Evolutionary conservation across 2,329 filamentous ascomycete species (phyloP), one percentile per base, ranked within the genome.

Genomic region (Fonsecaea multimorphosa): DNA sequence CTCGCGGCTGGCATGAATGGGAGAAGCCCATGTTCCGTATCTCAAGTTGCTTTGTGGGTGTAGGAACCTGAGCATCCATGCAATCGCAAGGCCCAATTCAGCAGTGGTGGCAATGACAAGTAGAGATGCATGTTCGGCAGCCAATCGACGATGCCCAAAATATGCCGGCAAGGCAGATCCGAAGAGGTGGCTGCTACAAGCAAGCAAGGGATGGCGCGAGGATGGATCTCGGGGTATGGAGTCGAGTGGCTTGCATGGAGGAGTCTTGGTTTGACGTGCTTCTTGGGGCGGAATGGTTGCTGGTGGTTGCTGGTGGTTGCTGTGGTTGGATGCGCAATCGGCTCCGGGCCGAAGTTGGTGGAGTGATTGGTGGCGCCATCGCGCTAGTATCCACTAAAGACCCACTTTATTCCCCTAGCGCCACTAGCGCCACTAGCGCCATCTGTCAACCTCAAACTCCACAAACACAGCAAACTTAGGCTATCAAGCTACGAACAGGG

Each of bases 391-490:
- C 16, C 44, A 12, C 44, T 49, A 27, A 2, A 1, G n/a, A n/a
- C n/a, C n/a, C n/a, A n/a, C n/a, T n/a, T n/a, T n/a, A n/a, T n/a
- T 27, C 9, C 8, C 19, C 44, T 49, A 49, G 19, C 9, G 1
- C 2, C 2, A 49, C 19, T 27, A 27, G 19, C 1, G 6, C 9
- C 0, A 27, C 44, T 49, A 49, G 44, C 19, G 44, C 19, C 44
- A 49, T 24, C 44, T 49, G 44, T 49, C 44, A 49, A 49, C 19
- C 22, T 14, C 44, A 49, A 49, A 49, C 44, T 49, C 44, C 22
- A 49, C 44, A 49, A 49, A 49, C 44, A 24, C 19, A 49, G 44
- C 44, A 49, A 49, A 49, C 44, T 49, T 49, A 8, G n/a, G n/a
- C n/a, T n/a, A n/a, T n/a, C n/a, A n/a, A n/a, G n/a, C n/a, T n/a